Evolutionary conservation across 2,329 filamentous ascomycete species (phyloP), one percentile per base, ranked within the genome.

Genomic region (Rachicladosporium sp.): DNA sequence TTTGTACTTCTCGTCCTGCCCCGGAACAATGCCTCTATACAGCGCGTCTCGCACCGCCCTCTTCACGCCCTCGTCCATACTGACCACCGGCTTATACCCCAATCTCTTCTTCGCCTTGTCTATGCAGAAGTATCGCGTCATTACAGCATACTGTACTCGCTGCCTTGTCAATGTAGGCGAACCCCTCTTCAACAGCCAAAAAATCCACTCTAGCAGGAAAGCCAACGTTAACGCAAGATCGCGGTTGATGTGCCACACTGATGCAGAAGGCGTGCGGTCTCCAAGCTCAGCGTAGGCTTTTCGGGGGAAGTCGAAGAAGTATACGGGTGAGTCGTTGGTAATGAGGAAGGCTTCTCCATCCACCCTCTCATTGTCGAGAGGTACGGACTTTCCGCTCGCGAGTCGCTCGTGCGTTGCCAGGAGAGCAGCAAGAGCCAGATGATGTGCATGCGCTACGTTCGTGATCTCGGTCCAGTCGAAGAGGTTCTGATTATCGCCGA

Each of bases 41-140:
- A 60, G 41, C 34, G 64, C 60, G 46, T 68, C 61, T 40, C 53
- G 50, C 33, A 69, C 66, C 10, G 64, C 66, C 41, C 63, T 63
- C 50, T 53, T 54, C 10, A 70, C 60, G 7, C 80, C 82, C 49
- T 85, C 79, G 45, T 78, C 70, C 42, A 87, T 62, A 32, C 67
- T 65, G 38, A 82, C 76, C 39, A 84, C 61, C 3, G 82, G 82
- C 57, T 63, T 58, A 61, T 88, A 88, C 3, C 78, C 78, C 40
- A 88, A 63, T 49, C 81, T 67, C 50, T 59, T 66, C 68, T 76
- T 82, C 41, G 82, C 82, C 71, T 88, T 88, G 43, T 67, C 66
- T 56, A 86, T 85, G 62, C 78, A 77, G 62, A 82, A 86, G 63
- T 86, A 88, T 42, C 82, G 70, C 42, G 77, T 82, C 78, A 86